A percentile compares a stretch with the other conserved stretches of the same genome.
phyloP scores from a whole-genome alignment of 352 stramenopile genomes.

The Pythium phragmitis region DNA sequence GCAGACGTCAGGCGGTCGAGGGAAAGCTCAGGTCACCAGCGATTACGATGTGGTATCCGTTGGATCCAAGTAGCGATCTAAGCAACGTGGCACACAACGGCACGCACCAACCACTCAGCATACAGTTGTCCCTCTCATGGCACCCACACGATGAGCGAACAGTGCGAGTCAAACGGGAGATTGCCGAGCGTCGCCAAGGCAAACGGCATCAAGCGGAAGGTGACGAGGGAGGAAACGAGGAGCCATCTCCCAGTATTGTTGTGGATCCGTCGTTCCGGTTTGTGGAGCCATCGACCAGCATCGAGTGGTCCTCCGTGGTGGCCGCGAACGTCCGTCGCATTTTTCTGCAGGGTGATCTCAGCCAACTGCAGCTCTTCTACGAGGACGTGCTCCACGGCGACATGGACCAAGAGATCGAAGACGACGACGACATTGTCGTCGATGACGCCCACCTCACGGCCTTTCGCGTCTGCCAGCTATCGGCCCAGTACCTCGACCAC shows the following conservation, averaged over 20 bases:
- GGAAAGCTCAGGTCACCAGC: neutral
- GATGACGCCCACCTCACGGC: slow-evolving; percentile 46
- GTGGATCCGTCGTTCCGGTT: slow-evolving; percentile 62
- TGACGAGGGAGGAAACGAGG: neutral
- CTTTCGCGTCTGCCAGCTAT: slow-evolving; percentile 58
- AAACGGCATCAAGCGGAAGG: neutral
- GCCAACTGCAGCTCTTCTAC: slow-evolving; percentile 53
- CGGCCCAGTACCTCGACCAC: slow-evolving; percentile 67
- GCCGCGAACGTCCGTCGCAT: slow-evolving; percentile 55
- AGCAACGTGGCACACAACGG: neutral
- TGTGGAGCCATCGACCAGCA: slow-evolving; percentile 37
- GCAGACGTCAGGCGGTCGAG: slow-evolving; percentile 19
- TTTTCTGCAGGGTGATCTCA: slow-evolving; percentile 65
- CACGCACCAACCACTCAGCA: neutral
- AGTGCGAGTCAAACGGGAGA: slow-evolving; percentile 14
- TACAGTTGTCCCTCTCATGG: slow-evolving; percentile 21
- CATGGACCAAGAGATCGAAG: slow-evolving; percentile 44
- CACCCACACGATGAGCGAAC: slow-evolving; percentile 2
- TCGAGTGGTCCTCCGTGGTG: slow-evolving; percentile 63
- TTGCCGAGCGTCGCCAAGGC: slow-evolving; percentile 1
- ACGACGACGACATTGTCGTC: slow-evolving; percentile 51
- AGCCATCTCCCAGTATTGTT: slow-evolving; percentile 13
- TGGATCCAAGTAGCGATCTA: slow-evolving; percentile 11
- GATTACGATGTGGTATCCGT: slow-evolving; percentile 19
- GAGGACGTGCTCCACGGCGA: slow-evolving; percentile 55